These are phyloP conservation scores for Lobosporangium transversale DNA, from an alignment of 192 early-diverging fungal genomes.

Conservation along the genomic window DNA sequence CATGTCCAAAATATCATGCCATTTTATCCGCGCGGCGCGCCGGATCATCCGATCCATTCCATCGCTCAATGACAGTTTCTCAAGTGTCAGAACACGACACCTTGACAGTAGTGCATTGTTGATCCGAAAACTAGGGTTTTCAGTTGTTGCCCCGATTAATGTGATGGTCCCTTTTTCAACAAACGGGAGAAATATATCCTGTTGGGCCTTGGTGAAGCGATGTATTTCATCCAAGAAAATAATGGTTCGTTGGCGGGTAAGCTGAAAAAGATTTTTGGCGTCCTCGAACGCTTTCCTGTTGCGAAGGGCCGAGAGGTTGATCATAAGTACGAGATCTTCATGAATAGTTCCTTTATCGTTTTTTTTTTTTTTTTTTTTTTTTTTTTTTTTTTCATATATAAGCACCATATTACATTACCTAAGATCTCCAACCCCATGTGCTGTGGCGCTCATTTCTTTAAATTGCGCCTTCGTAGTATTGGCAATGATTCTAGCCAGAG, in stretches of 20 bases:
- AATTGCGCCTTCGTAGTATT: constrained; percentile 58
- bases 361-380: not conserved
- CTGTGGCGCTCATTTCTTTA: constrained; percentile 61
- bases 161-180: constrained; percentile 80
- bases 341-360: not conserved
- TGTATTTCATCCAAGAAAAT: constrained; percentile 93
- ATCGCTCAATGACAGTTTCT: constrained; percentile 67
- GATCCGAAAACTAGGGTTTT: constrained; percentile 87
- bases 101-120: constrained; percentile 84
- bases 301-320: too few relatives aligned
- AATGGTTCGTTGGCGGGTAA: constrained; percentile 72
- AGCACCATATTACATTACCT: too few relatives aligned
- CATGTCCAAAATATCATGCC: constrained; percentile 41
- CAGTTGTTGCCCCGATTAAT: constrained; percentile 79
- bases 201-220: constrained; percentile 89
- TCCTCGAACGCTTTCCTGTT: constrained; percentile 74
- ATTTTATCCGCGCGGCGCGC: constrained; percentile 66
- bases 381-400: too few relatives aligned
- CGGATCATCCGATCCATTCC: constrained; percentile 68
- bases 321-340: too few relatives aligned
- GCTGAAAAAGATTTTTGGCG: constrained; percentile 63
- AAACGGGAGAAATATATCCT: constrained; percentile 84
- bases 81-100: constrained; percentile 80
- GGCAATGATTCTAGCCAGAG: constrained; percentile 58
- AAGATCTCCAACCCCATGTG: constrained; percentile 69